These are phyloP conservation scores for Citrus australasica DNA, from an alignment of 345 rosid species.

Conservation along the genomic window DNA sequence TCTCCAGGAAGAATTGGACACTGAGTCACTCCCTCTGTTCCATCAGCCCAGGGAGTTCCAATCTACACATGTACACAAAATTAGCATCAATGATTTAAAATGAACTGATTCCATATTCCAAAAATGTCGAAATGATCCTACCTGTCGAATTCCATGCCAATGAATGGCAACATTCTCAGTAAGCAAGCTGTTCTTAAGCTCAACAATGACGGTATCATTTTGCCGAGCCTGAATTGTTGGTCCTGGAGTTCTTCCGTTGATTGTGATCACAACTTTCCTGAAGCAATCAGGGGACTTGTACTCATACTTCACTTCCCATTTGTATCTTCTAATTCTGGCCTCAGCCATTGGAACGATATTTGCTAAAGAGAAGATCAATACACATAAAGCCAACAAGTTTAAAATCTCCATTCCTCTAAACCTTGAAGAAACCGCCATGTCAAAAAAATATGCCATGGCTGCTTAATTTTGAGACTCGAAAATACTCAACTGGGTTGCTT, in stretches of 20 bases:
- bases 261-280: conserved; percentile 55
- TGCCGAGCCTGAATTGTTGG: conserved; percentile 58
- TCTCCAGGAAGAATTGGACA: conserved; percentile 72
- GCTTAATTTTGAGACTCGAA: neutral
- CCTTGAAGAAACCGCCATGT: neutral
- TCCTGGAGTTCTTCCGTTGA: conserved; percentile 66
- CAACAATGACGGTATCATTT: conserved; percentile 65
- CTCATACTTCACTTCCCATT: conserved; percentile 70
- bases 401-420: neutral
- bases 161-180: conserved; percentile 65
- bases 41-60: conserved; percentile 74
- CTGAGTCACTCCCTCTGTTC: conserved; percentile 68
- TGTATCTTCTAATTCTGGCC: conserved; percentile 38
- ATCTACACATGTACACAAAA: conserved; percentile 28
- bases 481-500: neutral
- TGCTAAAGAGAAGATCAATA: neutral
- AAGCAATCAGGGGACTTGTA: conserved; percentile 63
- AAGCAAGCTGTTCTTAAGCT: conserved; percentile 55
- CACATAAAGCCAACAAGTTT: neutral
- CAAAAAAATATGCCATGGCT: neutral
- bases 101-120: neutral
- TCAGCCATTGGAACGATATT: conserved; percentile 14
- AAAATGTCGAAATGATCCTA: neutral
- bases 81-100: neutral
- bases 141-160: conserved; percentile 90